phyloP scores from a whole-genome alignment of 1,284 basidiomycete species.

The Termitomyces sp. region DNA sequence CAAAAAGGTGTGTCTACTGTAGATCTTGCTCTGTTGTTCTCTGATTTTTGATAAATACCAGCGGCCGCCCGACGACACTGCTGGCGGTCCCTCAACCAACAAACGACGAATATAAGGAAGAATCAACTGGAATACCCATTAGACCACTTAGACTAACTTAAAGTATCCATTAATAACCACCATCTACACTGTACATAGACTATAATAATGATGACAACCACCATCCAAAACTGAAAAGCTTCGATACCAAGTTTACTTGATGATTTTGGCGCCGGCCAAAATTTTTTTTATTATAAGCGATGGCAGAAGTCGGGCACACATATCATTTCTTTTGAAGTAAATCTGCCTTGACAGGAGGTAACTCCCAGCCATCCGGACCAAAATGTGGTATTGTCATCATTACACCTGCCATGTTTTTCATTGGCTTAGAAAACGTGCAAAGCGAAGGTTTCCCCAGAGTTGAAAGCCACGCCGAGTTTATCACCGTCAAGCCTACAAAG shows the following conservation, averaged over 20 bases:
- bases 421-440: constrained; percentile 86
- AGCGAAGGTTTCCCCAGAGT: constrained; percentile 72
- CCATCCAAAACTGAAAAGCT: neutral
- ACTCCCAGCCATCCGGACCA: constrained; percentile 78
- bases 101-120: constrained; percentile 1
- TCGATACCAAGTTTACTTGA: neutral
- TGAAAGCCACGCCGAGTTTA: constrained; percentile 89
- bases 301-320: neutral
- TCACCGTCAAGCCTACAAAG: constrained; percentile 65
- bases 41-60: constrained; percentile 6
- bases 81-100: constrained; percentile 12
- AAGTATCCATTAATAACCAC: neutral
- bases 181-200: neutral
- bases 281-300: too few species aligned
- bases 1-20: constrained; percentile 21
- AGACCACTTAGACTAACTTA: neutral
- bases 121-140: neutral
- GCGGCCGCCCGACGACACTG: constrained; percentile 16
- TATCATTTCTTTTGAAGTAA: constrained; percentile 10
- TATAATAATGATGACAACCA: neutral
- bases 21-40: neutral
- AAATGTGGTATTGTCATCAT: constrained; percentile 78
- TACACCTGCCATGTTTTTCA: constrained; percentile 62
- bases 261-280: neutral
- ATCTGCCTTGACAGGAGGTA: constrained; percentile 67